Conservation (phyloP, 139 green algal species). For the Tetraselmis striata region DNA sequence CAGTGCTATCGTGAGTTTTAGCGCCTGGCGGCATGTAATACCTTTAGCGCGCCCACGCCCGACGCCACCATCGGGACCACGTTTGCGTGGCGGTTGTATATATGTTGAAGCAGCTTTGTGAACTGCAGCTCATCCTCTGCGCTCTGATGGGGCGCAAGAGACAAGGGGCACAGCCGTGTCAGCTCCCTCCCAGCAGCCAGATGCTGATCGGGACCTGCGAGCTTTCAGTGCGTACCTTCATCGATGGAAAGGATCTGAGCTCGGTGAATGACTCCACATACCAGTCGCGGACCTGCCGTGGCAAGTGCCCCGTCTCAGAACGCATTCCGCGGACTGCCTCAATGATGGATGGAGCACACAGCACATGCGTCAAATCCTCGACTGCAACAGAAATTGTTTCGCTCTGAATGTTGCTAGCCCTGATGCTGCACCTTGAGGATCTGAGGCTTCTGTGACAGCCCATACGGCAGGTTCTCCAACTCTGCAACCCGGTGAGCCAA, state of each 20-base stretch:
- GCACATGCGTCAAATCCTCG: neutral
- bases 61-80: constrained; percentile 96
- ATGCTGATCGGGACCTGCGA: no score
- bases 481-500: constrained; percentile 92
- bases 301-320: no score
- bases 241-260: constrained; percentile 65
- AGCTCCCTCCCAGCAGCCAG: no score
- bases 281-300: constrained; percentile 88
- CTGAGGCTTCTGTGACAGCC: constrained; percentile 77
- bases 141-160: no score
- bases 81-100: constrained; percentile 79
- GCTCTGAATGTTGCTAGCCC: neutral
- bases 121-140: constrained; percentile 79
- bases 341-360: neutral
- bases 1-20: no score
- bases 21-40: no score
- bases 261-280: constrained; percentile 97
- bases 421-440: constrained; percentile 74
- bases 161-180: no score
- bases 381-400: neutral
- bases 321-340: neutral
- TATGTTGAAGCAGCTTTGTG: constrained; percentile 73
- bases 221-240: constrained; percentile 37
- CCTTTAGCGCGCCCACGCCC: constrained; percentile 48
- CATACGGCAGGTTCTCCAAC: constrained; percentile 95